These are phyloP conservation scores for Trichophaea hybrida DNA, from an alignment of 2,329 filamentous ascomycete species.

Conservation along the genomic window DNA sequence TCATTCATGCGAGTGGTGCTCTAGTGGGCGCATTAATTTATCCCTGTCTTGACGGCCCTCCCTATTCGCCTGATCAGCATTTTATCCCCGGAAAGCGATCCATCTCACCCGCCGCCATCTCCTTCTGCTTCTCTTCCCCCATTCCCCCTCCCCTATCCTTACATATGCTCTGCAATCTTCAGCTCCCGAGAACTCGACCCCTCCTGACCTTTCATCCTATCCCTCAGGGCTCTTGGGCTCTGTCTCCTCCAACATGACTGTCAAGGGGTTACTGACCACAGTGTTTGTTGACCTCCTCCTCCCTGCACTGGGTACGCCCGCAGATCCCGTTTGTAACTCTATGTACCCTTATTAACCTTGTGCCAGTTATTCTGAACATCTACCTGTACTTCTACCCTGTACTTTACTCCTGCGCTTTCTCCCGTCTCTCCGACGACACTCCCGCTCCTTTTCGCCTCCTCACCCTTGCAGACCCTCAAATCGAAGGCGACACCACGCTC, in stretches of 20 bases:
- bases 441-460: constrained; percentile 48
- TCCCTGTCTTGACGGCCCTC: no score
- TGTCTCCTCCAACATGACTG: neutral
- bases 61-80: no score
- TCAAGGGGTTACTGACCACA: constrained; percentile 1
- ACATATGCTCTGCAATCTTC: neutral
- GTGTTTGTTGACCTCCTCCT: constrained; percentile 2
- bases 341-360: neutral
- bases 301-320: neutral
- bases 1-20: no score
- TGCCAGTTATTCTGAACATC: constrained; percentile 44
- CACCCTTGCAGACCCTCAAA: constrained; percentile 50
- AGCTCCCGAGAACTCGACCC: neutral
- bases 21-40: no score
- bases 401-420: constrained; percentile 70
- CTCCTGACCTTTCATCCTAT: no score
- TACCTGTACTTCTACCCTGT: constrained; percentile 84
- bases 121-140: no score
- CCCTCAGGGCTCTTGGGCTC: no score
- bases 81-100: neutral
- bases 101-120: neutral
- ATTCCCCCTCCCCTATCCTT: neutral
- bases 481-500: constrained; percentile 51
- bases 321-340: neutral
- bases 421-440: constrained; percentile 30